Conservation (phyloP, 2,329 filamentous ascomycete species). For the Cercospora sojina region DNA sequence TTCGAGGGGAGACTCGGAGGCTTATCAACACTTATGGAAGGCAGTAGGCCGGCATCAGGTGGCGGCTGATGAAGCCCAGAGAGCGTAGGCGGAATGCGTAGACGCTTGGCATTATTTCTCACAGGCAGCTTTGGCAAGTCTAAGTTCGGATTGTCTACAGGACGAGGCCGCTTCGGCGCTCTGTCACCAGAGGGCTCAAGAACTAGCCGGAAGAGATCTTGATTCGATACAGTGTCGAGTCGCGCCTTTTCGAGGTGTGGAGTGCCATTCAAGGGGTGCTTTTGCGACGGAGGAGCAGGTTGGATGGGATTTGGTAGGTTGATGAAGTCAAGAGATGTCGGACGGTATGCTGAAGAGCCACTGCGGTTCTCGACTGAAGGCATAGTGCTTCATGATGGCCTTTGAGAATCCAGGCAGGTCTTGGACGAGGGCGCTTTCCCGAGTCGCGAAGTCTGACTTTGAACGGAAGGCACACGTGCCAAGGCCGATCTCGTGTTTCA, state of each 20-base stretch:
- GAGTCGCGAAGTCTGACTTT: neutral
- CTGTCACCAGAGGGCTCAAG: constrained; percentile 37
- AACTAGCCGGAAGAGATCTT: constrained; percentile 32
- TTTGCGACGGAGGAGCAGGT: constrained; percentile 37
- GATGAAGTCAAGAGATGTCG: constrained; percentile 38
- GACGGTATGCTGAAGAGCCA: constrained; percentile 26
- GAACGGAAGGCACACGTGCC: neutral
- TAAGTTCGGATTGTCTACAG: constrained; percentile 22
- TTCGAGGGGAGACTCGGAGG: constrained; percentile 22
- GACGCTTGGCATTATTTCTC: constrained; percentile 35
- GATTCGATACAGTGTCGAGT: constrained; percentile 30
- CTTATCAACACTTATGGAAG: constrained; percentile 52
- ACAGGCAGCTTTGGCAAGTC: constrained; percentile 42
- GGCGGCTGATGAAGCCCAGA: constrained; percentile 64
- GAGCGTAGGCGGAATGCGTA: constrained; percentile 50
- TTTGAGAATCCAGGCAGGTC: neutral
- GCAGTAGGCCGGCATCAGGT: constrained; percentile 60
- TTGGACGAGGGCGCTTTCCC: neutral
- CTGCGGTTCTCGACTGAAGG: constrained; percentile 12
- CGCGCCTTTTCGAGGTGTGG: constrained; percentile 28
- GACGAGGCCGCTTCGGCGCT: constrained; percentile 32
- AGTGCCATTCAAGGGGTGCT: constrained; percentile 37
- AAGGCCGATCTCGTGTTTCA: neutral
- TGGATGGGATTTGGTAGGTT: constrained; percentile 41
- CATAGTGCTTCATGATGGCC: constrained; percentile 13